phyloP scores from a whole-genome alignment of 2,329 filamentous ascomycete genomes.

The Colletotrichum limetticola region DNA sequence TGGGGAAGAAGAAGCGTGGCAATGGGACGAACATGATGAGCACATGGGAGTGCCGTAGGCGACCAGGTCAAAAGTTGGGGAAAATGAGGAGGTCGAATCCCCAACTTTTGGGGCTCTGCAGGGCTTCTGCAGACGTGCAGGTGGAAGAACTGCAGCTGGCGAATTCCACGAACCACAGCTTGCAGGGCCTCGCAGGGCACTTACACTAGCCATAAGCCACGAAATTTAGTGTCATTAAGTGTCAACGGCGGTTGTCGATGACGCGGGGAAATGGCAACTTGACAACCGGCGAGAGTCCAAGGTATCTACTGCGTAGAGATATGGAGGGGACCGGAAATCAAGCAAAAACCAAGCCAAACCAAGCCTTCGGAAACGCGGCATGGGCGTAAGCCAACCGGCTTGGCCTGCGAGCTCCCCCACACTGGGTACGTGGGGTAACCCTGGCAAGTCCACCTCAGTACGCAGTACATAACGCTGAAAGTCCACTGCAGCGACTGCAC shows the following conservation, averaged over 20 bases:
- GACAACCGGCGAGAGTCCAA: too few relatives aligned
- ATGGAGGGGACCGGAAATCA: background rate
- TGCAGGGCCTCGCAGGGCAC: background rate
- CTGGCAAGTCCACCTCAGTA: background rate
- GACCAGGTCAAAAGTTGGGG: background rate
- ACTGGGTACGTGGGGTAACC: constrained; percentile 10
- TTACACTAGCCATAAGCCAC: background rate
- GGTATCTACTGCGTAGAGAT: too few relatives aligned
- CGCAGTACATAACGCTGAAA: too few relatives aligned
- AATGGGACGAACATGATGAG: background rate
- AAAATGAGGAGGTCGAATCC: constrained; percentile 10
- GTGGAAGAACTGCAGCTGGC: constrained; percentile 25
- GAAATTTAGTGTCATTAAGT: background rate
- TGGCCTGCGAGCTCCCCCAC: constrained; percentile 24
- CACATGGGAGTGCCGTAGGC: background rate
- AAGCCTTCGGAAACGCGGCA: constrained; percentile 29
- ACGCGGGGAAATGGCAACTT: background rate
- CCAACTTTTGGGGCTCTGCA: constrained; percentile 35
- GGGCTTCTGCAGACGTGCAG: constrained; percentile 5
- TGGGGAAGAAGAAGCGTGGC: background rate
- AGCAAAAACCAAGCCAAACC: constrained; percentile 3
- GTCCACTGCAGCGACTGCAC: background rate
- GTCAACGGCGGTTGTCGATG: background rate
- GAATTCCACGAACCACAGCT: constrained; percentile 29
- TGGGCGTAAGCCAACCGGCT: constrained; percentile 22